A percentile compares a stretch with the other conserved stretches of the same genome.
phyloP scores from a whole-genome alignment of 2,329 filamentous ascomycete species.

The Talaromyces albobiverticillius region DNA sequence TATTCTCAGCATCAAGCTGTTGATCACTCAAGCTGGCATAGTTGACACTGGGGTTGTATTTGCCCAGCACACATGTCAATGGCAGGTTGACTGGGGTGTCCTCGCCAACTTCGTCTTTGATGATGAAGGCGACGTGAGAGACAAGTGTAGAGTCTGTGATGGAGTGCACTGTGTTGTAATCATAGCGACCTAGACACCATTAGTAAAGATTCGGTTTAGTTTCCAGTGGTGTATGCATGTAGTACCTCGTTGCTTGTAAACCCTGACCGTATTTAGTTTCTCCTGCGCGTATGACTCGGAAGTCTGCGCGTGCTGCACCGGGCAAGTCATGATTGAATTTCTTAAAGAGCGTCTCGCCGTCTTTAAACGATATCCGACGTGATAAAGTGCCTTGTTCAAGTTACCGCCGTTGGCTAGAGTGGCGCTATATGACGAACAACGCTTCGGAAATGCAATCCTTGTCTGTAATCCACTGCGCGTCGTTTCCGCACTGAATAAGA shows the following conservation, averaged over 20 bases:
- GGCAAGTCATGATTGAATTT: neutral
- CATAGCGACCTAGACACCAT: slow-evolving; percentile 7
- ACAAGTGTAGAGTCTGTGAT: slow-evolving; percentile 14
- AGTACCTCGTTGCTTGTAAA: slow-evolving; percentile 14
- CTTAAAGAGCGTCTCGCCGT: too few species aligned
- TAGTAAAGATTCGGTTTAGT: neutral
- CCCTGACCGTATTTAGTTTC: slow-evolving; percentile 12
- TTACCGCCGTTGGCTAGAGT: too few species aligned
- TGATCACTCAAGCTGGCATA: slow-evolving; percentile 6
- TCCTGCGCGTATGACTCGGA: slow-evolving; percentile 3
- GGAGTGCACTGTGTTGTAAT: slow-evolving; percentile 14
- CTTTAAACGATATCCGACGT: too few species aligned
- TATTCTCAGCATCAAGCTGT: neutral
- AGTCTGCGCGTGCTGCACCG: neutral
- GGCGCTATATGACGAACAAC: too few species aligned
- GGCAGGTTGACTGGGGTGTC: slow-evolving; percentile 12
- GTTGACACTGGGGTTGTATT: slow-evolving; percentile 4
- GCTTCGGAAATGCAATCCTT: too few species aligned
- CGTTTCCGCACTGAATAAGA: too few species aligned
- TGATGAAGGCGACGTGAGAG: slow-evolving; percentile 12
- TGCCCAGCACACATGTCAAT: slow-evolving; percentile 13
- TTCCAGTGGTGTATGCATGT: too few species aligned
- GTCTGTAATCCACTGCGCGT: too few species aligned
- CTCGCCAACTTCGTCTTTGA: slow-evolving; percentile 14
- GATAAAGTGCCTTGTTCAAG: too few species aligned